Conservation (phyloP, 441 rosid genomes). For the Corymbia citriodora region DNA sequence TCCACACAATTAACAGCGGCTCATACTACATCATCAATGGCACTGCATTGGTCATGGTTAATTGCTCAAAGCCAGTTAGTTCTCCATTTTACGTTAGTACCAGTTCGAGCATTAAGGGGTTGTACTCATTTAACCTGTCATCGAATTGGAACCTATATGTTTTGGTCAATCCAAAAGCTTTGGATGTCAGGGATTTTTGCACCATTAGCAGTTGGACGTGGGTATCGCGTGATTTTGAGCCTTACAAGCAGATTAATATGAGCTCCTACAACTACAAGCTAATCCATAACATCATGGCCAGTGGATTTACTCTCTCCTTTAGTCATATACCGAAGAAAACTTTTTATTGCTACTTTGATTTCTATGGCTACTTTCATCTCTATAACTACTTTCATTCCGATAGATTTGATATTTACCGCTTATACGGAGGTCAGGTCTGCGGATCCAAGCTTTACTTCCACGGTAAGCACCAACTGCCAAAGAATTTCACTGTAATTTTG, state of each 20-base stretch:
- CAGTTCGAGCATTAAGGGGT: fast-evolving
- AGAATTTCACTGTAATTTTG: background rate
- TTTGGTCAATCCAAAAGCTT: background rate
- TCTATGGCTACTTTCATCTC: background rate
- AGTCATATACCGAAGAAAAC: background rate
- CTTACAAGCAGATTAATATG: background rate
- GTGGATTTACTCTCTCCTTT: background rate
- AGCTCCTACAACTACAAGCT: background rate
- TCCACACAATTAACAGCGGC: background rate
- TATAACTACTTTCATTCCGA: background rate
- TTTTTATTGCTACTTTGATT: background rate
- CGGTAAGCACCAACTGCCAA: background rate
- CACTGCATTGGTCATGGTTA: background rate
- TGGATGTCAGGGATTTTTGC: background rate
- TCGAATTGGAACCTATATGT: background rate
- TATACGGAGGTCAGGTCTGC: background rate
- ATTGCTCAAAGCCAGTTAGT: background rate
- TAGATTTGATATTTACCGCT: background rate
- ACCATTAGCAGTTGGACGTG: background rate
- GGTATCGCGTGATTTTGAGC: background rate
- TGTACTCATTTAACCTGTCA: background rate
- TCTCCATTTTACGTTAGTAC: background rate
- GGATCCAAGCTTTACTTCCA: background rate
- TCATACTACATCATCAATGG: background rate
- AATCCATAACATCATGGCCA: background rate